Percentiles rank a stretch among this genome's conserved stretches.
These are phyloP conservation scores for Chrysochromulina tobinii DNA, from an alignment of 78 protist genomes.

Conservation along the genomic window DNA sequence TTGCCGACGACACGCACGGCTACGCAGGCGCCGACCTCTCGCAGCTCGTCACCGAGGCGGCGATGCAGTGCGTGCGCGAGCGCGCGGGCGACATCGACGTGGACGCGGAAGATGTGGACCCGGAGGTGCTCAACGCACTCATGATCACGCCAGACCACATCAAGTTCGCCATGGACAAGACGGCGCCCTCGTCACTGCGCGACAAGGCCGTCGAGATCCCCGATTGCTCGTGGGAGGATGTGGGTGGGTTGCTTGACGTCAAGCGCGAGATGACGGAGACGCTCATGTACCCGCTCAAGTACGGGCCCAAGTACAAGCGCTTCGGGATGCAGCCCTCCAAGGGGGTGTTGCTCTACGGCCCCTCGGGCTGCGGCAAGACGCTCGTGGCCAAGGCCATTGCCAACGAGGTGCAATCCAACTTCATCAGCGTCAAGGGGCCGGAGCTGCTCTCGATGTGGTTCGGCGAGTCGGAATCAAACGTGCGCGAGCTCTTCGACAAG, in stretches of 20 bases:
- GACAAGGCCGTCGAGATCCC: constrained; percentile 19
- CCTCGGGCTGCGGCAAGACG: constrained; percentile 65
- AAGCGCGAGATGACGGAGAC: constrained; percentile 52
- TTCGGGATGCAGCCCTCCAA: constrained; percentile 20
- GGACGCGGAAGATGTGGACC: constrained; percentile 87
- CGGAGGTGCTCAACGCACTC: not conserved
- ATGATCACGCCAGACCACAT: not conserved
- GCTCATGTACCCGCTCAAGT: constrained; percentile 32
- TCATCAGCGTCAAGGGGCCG: constrained; percentile 55
- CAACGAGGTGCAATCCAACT: constrained; percentile 41
- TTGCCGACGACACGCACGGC: constrained; percentile 44
- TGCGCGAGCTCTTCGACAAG: constrained; percentile 48
- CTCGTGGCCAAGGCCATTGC: constrained; percentile 55
- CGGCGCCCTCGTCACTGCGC: constrained; percentile 22
- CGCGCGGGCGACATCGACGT: constrained; percentile 98
- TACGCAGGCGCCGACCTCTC: constrained; percentile 65
- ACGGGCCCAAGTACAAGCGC: not conserved
- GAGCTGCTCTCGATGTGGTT: constrained; percentile 51
- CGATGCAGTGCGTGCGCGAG: constrained; percentile 98
- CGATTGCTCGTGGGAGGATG: constrained; percentile 25
- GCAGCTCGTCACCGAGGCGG: constrained; percentile 98
- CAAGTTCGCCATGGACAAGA: not conserved
- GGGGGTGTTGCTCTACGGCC: constrained; percentile 56
- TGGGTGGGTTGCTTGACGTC: constrained; percentile 42
- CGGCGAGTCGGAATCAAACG: constrained; percentile 52